phyloP scores from a whole-genome alignment of 257 asterid species.

The Haberlea rhodopensis region DNA sequence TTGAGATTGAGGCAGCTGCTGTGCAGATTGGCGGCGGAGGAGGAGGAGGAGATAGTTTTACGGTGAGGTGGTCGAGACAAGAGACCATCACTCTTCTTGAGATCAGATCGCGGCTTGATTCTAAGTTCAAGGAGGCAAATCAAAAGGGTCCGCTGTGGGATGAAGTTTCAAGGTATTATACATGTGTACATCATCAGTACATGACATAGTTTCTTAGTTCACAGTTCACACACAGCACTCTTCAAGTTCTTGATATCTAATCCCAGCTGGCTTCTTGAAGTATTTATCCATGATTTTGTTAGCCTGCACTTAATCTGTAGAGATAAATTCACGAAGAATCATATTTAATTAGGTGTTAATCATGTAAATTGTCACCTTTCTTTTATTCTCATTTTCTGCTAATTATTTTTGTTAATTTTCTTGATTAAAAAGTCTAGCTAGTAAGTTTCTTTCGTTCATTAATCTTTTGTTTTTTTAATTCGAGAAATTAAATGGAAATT shows the following conservation, averaged over 20 bases:
- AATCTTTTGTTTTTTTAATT: no score
- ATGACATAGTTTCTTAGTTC: conserved; percentile 26
- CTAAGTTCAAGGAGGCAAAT: conserved; percentile 89
- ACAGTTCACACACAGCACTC: no score
- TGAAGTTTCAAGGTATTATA: conserved; percentile 80
- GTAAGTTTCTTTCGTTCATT: no score
- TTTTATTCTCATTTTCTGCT: no score
- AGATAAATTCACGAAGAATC: background rate
- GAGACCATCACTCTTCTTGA: conserved; percentile 96
- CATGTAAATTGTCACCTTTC: no score
- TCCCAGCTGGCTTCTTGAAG: no score
- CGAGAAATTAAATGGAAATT: background rate
- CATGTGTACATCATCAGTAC: no score
- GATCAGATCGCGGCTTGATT: conserved; percentile 87
- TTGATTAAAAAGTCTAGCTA: background rate
- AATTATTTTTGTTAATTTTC: background rate
- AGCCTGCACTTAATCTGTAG: no score
- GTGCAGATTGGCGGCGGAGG: conserved; percentile 24
- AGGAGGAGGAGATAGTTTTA: conserved; percentile 41
- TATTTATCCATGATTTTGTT: background rate
- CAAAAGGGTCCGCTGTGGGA: conserved; percentile 98
- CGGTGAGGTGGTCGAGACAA: conserved; percentile 96
- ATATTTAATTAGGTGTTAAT: background rate
- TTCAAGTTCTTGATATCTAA: no score
- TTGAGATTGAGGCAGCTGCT: conserved; percentile 30